phyloP scores from a whole-genome alignment of 139 green algal genomes.

The Diplosphaera chodatii region DNA sequence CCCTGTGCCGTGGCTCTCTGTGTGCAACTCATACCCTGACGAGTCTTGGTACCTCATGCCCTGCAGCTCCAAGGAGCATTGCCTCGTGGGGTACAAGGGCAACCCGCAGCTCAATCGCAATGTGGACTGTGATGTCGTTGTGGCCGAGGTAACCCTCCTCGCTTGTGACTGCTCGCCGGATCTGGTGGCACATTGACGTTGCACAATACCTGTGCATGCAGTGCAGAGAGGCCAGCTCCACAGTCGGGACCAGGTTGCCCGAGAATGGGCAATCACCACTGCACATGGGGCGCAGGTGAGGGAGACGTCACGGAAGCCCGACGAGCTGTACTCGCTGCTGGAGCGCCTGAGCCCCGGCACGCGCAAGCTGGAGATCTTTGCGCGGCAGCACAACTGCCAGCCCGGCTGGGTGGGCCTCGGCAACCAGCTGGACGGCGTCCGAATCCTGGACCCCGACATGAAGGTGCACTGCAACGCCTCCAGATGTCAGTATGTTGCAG shows the following conservation, averaged over 20 bases:
- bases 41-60: too few relatives aligned
- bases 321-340: constrained; percentile 82
- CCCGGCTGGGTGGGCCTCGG: constrained; percentile 77
- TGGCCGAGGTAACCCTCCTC: constrained; percentile 76
- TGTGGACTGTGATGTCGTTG: constrained; percentile 74
- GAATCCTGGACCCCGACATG: constrained; percentile 26
- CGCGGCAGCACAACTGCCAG: constrained; percentile 60
- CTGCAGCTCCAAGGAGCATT: constrained; percentile 74
- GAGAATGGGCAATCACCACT: too few relatives aligned
- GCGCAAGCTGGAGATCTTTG: constrained; percentile 69
- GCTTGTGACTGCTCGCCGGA: too few relatives aligned
- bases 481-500: too few relatives aligned
- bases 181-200: too few relatives aligned
- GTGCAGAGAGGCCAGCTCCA: too few relatives aligned
- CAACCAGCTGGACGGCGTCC: constrained; percentile 62
- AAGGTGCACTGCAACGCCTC: too few relatives aligned
- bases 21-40: too few relatives aligned
- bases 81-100: constrained; percentile 79
- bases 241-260: too few relatives aligned
- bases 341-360: constrained; percentile 72
- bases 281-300: too few relatives aligned
- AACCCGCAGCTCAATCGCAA: constrained; percentile 50
- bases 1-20: too few relatives aligned
- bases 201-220: too few relatives aligned
- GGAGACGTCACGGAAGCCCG: constrained; percentile 76